Base-by-base conservation (phyloP, 352 stramenopile species). In the Aphanomyces invadans region DNA sequence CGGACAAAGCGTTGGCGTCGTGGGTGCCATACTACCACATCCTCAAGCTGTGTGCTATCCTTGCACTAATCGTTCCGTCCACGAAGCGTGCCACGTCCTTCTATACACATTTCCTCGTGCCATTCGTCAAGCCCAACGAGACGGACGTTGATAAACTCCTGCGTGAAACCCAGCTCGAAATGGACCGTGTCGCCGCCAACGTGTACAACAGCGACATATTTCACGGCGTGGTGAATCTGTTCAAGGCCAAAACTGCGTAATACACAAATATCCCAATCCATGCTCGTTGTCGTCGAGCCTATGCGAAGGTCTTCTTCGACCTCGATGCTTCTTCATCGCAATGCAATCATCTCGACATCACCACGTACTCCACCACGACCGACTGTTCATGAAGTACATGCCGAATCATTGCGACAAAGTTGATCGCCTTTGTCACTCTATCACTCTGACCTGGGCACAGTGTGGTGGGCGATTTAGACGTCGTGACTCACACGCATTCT, bases 21-120 rank as follows among this genome's bases (percentile, higher is more conserved):
- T 98, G 92, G 92, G 98, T 99, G 75, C 96, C 96, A 17, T 98
- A 98, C 76, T 99, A 98, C 80, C 98, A 98, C 74, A 87, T 92
- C 12, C 97, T 98, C 81, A 99, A 99, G 84, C 71, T 98, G 25
- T 95, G 92, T 52, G 98, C 98, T 79, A 83, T 99, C 60, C 75
- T 98, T 23, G 98, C 95, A 93, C 81, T 97, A 33, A 98, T 98
- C 80, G 87, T 98, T 71, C 96, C 95, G n/a, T 96, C 96, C 73
- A 98, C 94, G 39, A 78, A 93, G 65, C 95, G 95, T 33, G 92
- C 96, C 21, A 97, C 91, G 60, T 98, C 98, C 76, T 76, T 99
- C 29, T 99, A 98, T 77, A 89, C 91, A 65, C 86, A 89, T 77
- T 98, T 98, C 71, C 74, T 99, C 44, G 72, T 80, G 28, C 86